phyloP scores from a whole-genome alignment of 352 stramenopile species.

The Phytophthora palmivora region DNA sequence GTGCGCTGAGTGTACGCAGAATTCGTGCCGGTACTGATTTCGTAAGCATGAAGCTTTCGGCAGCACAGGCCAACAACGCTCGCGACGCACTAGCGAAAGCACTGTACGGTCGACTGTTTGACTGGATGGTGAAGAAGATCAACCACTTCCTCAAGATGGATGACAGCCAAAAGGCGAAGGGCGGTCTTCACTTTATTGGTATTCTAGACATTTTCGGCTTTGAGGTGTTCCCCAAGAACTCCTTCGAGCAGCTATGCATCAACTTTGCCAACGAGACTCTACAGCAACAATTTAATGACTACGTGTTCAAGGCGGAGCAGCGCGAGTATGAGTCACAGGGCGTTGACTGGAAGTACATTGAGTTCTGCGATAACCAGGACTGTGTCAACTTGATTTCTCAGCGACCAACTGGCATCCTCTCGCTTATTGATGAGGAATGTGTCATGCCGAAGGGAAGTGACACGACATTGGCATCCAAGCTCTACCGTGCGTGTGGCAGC shows the following conservation, averaged over 20 bases:
- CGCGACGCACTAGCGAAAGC: constrained; percentile 86
- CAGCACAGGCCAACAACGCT: constrained; percentile 83
- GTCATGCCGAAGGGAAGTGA: constrained; percentile 88
- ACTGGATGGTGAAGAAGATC: constrained; percentile 90
- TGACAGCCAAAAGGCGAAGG: constrained; percentile 70
- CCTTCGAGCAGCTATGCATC: constrained; percentile 92
- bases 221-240: constrained; percentile 92
- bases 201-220: constrained; percentile 95
- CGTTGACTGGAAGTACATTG: constrained; percentile 87
- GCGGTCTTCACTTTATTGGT: constrained; percentile 80
- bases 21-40: constrained; percentile 87
- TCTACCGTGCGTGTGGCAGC: constrained; percentile 72
- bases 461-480: constrained; percentile 81
- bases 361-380: constrained; percentile 89
- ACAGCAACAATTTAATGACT: constrained; percentile 91
- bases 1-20: constrained; percentile 76
- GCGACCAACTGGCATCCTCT: constrained; percentile 81
- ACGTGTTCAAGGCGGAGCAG: constrained; percentile 90
- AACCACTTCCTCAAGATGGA: constrained; percentile 89
- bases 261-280: constrained; percentile 92
- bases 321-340: constrained; percentile 85
- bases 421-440: constrained; percentile 91
- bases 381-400: constrained; percentile 92
- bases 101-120: constrained; percentile 90
- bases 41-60: constrained; percentile 85